phyloP scores from a whole-genome alignment of 2,329 filamentous ascomycete genomes.

The Malbranchea cinnamomea region DNA sequence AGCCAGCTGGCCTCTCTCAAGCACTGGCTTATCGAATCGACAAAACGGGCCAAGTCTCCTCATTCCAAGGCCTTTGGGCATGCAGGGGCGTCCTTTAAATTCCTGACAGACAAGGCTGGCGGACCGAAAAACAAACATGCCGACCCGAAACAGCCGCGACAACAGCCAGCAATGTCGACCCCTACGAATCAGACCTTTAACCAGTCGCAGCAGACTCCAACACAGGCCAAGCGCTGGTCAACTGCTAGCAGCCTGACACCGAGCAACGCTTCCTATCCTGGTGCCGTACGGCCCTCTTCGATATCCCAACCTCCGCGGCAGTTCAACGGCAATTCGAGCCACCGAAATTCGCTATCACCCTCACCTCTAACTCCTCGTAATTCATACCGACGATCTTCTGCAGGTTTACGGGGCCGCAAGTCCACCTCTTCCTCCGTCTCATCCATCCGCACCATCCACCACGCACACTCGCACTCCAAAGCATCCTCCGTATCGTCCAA shows the following conservation, averaged over 20 bases:
- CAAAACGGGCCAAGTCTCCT: slow-evolving; percentile 47
- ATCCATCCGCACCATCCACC: slow-evolving; percentile 80
- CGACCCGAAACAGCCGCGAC: slow-evolving; percentile 19
- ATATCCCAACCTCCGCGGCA: slow-evolving; percentile 21
- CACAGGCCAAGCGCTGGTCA: slow-evolving; percentile 26
- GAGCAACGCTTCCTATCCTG: slow-evolving; percentile 27
- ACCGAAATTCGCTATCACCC: slow-evolving; percentile 68
- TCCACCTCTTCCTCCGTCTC: slow-evolving; percentile 93
- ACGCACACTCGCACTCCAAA: slow-evolving; percentile 81
- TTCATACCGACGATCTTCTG: slow-evolving; percentile 67
- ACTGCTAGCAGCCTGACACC: slow-evolving; percentile 27
- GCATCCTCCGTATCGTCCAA: slow-evolving; percentile 83
- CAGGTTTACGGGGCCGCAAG: slow-evolving; percentile 75
- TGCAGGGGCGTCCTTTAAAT: slow-evolving; percentile 19
- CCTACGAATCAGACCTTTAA: slow-evolving; percentile 13
- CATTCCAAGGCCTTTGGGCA: slow-evolving; percentile 20
- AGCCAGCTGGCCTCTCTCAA: slow-evolving; percentile 54
- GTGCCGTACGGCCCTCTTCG: slow-evolving; percentile 25
- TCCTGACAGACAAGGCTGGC: slow-evolving; percentile 23
- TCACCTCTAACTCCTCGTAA: slow-evolving; percentile 78
- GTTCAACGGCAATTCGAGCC: slow-evolving; percentile 20
- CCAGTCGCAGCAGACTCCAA: slow-evolving; percentile 20
- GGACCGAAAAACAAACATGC: slow-evolving; percentile 24
- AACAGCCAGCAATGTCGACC: slow-evolving; percentile 12
- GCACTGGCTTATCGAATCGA: slow-evolving; percentile 57